Conservation (phyloP, 2,329 filamentous ascomycete genomes). For the Coniochaeta pulveracea region DNA sequence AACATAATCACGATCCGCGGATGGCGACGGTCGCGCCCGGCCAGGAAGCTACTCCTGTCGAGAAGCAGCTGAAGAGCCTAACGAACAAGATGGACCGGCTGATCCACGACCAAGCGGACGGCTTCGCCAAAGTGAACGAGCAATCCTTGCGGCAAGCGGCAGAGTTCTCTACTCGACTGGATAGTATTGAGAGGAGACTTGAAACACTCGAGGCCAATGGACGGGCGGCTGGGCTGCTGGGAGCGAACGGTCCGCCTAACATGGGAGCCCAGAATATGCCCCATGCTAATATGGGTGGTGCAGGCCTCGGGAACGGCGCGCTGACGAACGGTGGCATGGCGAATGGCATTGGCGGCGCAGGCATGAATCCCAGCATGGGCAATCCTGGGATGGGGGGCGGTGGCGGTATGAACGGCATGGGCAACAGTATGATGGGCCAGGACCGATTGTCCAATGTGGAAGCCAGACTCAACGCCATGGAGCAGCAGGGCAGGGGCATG, state of each 20-base stretch:
- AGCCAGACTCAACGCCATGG: conserved; percentile 15
- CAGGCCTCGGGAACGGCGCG: conserved; percentile 13
- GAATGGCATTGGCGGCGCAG: background rate
- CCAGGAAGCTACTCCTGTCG: conserved; percentile 35
- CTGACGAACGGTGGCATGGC: conserved; percentile 9
- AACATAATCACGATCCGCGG: conserved; percentile 51
- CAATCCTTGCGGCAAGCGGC: conserved; percentile 20
- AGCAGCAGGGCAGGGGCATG: conserved; percentile 11
- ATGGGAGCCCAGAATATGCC: conserved; percentile 16
- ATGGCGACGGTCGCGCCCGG: conserved; percentile 40
- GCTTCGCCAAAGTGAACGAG: conserved; percentile 34
- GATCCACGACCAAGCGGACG: conserved; percentile 42
- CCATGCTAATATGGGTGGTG: conserved; percentile 15
- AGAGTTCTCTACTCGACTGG: conserved; percentile 36
- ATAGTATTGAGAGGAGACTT: conserved; percentile 42
- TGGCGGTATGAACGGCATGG: conserved; percentile 5
- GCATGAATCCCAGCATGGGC: conserved; percentile 1
- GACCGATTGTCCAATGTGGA: conserved; percentile 15
- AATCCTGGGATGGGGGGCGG: conserved; percentile 4
- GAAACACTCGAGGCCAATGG: conserved; percentile 33
- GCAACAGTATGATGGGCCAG: conserved; percentile 10
- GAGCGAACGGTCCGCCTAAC: conserved; percentile 10
- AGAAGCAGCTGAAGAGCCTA: conserved; percentile 44
- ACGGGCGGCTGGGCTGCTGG: conserved; percentile 11
- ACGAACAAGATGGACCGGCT: conserved; percentile 50